Base-by-base conservation (phyloP, 2,329 filamentous ascomycete species). In the Grosmannia clavigera region DNA sequence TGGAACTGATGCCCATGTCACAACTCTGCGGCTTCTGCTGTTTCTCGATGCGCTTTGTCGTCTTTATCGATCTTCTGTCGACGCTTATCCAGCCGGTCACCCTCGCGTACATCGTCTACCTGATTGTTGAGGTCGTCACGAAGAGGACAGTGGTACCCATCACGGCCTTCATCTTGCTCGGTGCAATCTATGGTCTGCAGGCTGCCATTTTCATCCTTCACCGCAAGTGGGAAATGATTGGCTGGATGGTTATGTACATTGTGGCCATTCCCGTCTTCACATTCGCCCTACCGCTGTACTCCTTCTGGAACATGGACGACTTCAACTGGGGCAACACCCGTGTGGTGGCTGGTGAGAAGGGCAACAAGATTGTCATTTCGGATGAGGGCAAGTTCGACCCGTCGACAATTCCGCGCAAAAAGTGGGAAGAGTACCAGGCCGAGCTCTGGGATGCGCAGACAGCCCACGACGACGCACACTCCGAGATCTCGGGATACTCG, bases 301-400 rank as follows among this genome's bases (percentile, higher is more conserved):
- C 92, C 57, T 99, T 99, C 82, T 99, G 94, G 94, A 83, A 96
- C 76, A 97, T 97, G 94, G 94, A 99, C 73, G 94, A 99, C 75
- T 99, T 99, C 82, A 89, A 88, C 68, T 99, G 94, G 94, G 94
- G 94, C 75, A 99, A 96, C 75, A 99, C 94, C 50, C 92, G 94
- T 84, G 84, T 99, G 61, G 91, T 99, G 65, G 94, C 89, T 9
- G 94, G 94, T 71, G 94, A 99, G 71, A 86, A 87, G 72, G 94
- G 94, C 65, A 87, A 90, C 71, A 92, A 96, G 78, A 78, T 97
- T 63, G 84, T 99, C 67, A 87, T 99, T 65, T 90, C 91, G 1
- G 94, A 99, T 71, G 94, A 99, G 76, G 94, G 94, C 77, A 96
- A 96, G 73, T 99, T 97, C 70, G 94, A 99, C 70, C 92, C 94